phyloP scores from a whole-genome alignment of 164 flowering plant genomes.

The Tetracentron sinense region DNA sequence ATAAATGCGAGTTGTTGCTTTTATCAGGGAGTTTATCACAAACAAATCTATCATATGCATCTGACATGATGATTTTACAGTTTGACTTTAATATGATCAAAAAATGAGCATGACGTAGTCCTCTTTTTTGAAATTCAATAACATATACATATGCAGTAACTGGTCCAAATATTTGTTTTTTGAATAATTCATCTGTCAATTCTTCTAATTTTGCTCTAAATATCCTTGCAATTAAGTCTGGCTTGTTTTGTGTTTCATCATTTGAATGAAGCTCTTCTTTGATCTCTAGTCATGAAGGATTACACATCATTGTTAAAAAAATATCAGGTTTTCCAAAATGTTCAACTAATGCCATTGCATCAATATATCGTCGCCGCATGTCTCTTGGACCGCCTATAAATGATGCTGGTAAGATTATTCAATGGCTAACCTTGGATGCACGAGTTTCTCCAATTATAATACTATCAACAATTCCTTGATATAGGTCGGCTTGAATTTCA shows the following conservation, averaged over 20 bases:
- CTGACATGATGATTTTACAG: background rate
- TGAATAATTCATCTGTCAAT: background rate
- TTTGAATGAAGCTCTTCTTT: background rate
- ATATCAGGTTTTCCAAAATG: constrained; percentile 15
- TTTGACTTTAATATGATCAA: constrained; percentile 8
- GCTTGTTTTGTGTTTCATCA: constrained; percentile 14
- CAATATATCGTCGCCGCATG: constrained; percentile 8
- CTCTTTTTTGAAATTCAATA: background rate
- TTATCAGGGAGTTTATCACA: constrained; percentile 13
- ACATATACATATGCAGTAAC: background rate
- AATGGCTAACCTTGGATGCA: constrained; percentile 1
- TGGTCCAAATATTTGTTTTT: background rate
- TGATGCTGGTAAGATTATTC: constrained; percentile 10
- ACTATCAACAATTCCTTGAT: constrained; percentile 12
- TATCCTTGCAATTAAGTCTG: constrained; percentile 1
- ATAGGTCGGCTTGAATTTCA: constrained; percentile 4
- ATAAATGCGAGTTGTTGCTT: background rate
- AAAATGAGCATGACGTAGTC: constrained; percentile 21
- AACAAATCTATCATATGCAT: constrained; percentile 10
- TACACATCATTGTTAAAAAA: constrained; percentile 26
- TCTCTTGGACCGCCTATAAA: constrained; percentile 17
- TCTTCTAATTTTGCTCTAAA: background rate
- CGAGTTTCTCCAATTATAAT: background rate
- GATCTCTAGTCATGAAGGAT: constrained; percentile 13
- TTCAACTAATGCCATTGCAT: constrained; percentile 22